Conservation (phyloP, 2,329 filamentous ascomycete genomes). For the Pseudogymnoascus sp. region DNA sequence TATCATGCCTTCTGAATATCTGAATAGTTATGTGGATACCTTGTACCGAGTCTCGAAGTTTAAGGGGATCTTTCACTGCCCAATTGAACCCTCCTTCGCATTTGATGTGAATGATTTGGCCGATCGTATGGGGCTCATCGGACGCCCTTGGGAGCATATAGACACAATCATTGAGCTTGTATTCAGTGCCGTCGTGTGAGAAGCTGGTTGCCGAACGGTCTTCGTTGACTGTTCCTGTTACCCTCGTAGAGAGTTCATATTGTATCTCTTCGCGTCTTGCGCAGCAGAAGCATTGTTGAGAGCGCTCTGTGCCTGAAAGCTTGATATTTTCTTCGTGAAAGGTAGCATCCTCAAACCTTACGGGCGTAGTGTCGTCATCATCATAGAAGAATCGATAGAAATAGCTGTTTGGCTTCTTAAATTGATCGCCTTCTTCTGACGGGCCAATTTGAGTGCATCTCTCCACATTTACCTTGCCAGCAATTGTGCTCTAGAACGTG, state of each 20-base stretch:
- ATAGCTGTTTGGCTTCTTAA: conserved; percentile 10
- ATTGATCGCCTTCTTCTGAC: background rate
- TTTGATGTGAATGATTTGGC: background rate
- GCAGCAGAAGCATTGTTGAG: background rate
- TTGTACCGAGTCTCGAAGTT: background rate
- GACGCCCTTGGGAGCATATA: background rate
- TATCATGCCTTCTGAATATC: background rate
- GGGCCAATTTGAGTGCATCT: background rate
- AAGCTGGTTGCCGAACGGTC: background rate
- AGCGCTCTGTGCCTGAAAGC: background rate
- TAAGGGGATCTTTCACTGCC: background rate
- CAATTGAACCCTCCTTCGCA: background rate
- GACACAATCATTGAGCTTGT: background rate
- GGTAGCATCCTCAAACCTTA: background rate
- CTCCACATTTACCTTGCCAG: conserved; percentile 15
- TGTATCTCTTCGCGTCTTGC: background rate
- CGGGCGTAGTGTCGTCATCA: background rate
- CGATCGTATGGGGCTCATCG: background rate
- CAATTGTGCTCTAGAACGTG: conserved; percentile 4
- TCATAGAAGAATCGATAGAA: conserved; percentile 13
- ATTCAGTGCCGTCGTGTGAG: background rate
- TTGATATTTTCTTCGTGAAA: conserved; percentile 4
- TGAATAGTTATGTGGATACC: background rate
- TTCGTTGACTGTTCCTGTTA: background rate
- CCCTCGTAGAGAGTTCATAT: background rate